Evolutionary conservation across 2,329 filamentous ascomycete species (phyloP), one percentile per base, ranked within the genome.

Genomic region (Sarocladium brachiariae): DNA sequence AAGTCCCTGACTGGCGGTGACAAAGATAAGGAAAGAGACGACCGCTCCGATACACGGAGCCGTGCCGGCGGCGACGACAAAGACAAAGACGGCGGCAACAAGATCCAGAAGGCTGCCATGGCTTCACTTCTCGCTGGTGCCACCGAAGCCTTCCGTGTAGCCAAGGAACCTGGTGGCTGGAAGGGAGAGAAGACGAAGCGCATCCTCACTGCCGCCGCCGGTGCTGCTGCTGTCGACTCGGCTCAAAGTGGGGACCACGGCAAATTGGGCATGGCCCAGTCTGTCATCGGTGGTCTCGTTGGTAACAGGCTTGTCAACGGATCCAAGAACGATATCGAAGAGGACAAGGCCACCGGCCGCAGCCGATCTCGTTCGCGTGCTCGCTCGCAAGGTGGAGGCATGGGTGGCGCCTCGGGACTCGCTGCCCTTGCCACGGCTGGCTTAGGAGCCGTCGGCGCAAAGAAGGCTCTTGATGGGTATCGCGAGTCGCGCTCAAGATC

Each of bases 101-200:
- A 87, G 59, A 80, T 89, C 43, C 83, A 90, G 57, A 89, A 96
- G 69, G 90, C 90, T 30, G 89, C 91, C 64, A 92, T 93, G 73
- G 91, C 92, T 30, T 93, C 91, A 18, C 75, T 96, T 34, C 80
- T 95, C 43, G 91, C 92, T 25, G 92, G 90, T 59, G 92, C 91
- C 35, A 87, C 90, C 50, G 91, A 96, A 68, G 92, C 92, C 37
- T 95, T 95, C 76, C 86, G 89, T 54, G 84, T 90, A 51, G 84
- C 91, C 64, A 95, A 92, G 61, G 87, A 93, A 55, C 87, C 89
- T 2, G 92, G 92, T 50, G 81, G 85, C 38, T 96, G 91, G 90
- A 86, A 84, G 56, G 92, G 91, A 33, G 86, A 88, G 55, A 96
- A 96, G 70, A 89, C 90, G 57, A 93, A 90, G 73, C 89, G 92